Percentiles rank a stretch among this genome's conserved stretches.
Conservation (phyloP, 805 yeast species). For the Sugiyamaella mastotermitis region DNA sequence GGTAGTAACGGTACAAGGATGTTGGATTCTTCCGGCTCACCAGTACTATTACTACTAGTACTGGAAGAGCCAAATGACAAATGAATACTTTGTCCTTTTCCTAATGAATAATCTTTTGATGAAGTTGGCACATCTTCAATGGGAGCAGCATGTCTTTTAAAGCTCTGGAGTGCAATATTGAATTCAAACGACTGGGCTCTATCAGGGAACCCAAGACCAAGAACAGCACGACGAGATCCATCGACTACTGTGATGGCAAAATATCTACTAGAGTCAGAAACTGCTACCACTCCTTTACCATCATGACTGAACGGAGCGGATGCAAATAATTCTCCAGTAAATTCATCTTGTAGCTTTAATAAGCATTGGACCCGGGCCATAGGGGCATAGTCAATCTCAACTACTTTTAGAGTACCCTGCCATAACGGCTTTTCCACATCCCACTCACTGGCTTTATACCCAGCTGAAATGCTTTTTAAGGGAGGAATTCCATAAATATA, state of each 20-base stretch:
- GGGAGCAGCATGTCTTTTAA: constrained; percentile 19
- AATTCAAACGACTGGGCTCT: constrained; percentile 32
- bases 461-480: constrained; percentile 18
- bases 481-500: constrained; percentile 28
- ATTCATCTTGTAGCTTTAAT: constrained; percentile 27
- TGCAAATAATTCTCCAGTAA: constrained; percentile 32
- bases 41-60: neutral
- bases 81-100: constrained; percentile 23
- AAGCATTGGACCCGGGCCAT: constrained; percentile 19
- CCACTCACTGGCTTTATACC: constrained; percentile 30
- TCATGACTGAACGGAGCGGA: constrained; percentile 29
- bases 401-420: constrained; percentile 30
- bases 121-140: too few relatives aligned
- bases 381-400: constrained; percentile 19
- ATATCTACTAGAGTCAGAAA: constrained; percentile 29
- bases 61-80: constrained; percentile 16
- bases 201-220: constrained; percentile 38
- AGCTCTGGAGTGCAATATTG: constrained; percentile 33
- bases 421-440: constrained; percentile 32
- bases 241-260: constrained; percentile 33
- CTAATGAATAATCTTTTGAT: constrained; percentile 23
- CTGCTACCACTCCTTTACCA: constrained; percentile 30
- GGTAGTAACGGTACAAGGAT: constrained; percentile 21
- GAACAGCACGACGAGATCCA: constrained; percentile 31
- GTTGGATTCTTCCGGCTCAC: constrained; percentile 3